Conservation (phyloP, 106 monocot genomes). For the Allium sativum region DNA sequence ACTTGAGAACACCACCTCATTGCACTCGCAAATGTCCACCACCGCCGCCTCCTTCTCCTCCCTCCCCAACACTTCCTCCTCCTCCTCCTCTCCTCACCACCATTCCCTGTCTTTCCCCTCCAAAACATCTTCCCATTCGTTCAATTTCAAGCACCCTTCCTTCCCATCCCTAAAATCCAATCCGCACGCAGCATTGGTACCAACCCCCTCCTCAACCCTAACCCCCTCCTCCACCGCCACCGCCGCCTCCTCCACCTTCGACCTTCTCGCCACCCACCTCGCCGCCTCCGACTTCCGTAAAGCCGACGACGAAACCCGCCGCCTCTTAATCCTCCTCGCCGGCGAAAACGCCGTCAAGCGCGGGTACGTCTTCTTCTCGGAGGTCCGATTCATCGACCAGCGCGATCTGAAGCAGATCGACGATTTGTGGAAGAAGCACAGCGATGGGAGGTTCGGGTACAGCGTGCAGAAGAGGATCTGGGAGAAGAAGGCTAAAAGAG, state of each 20-base stretch:
- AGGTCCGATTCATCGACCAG: conserved; percentile 70
- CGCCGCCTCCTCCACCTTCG: conserved; percentile 30
- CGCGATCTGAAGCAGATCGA: conserved; percentile 67
- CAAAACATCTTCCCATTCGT: neutral
- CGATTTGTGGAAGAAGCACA: conserved; percentile 60
- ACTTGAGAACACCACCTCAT: neutral
- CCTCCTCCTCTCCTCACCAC: conserved; percentile 8
- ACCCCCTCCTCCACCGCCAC: conserved; percentile 16
- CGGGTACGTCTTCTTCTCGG: conserved; percentile 98
- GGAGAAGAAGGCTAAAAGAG: conserved; percentile 72
- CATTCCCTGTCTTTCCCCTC: conserved; percentile 11
- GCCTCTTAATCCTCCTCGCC: conserved; percentile 70
- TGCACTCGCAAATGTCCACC: neutral
- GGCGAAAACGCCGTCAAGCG: conserved; percentile 72
- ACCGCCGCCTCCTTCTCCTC: conserved; percentile 6
- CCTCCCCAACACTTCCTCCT: neutral
- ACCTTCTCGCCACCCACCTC: conserved; percentile 53
- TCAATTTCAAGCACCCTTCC: neutral
- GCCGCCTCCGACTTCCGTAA: conserved; percentile 44
- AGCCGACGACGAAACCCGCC: conserved; percentile 86
- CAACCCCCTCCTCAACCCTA: conserved; percentile 12
- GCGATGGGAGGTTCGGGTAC: conserved; percentile 67
- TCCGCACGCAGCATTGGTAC: conserved; percentile 11
- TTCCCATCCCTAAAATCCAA: neutral
- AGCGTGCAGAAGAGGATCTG: conserved; percentile 70